Evolutionary conservation across 441 rosid species (phyloP).

Genomic region (Mallotus japonicus): DNA sequence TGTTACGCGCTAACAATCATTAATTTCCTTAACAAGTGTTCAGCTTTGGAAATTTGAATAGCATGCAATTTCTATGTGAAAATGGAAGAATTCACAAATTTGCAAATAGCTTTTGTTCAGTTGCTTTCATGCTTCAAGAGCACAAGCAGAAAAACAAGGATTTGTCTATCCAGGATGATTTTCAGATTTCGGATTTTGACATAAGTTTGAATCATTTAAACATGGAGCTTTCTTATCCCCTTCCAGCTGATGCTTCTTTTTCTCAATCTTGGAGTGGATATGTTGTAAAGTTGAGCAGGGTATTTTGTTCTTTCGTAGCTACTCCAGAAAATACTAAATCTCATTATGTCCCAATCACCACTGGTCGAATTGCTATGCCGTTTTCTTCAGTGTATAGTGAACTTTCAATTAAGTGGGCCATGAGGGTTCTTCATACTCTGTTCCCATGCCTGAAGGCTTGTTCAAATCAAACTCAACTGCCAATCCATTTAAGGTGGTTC

Average conservation of each 20-base stretch:
- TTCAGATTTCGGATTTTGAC: slow-evolving; percentile 29
- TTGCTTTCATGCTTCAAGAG: slow-evolving; percentile 65
- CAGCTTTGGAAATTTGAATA: slow-evolving; percentile 74
- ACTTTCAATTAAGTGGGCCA: slow-evolving; percentile 72
- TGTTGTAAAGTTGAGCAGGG: slow-evolving; percentile 51
- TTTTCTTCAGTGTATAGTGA: slow-evolving; percentile 56
- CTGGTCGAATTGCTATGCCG: slow-evolving; percentile 36
- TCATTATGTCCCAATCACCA: slow-evolving; percentile 34
- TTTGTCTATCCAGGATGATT: slow-evolving; percentile 30
- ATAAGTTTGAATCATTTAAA: slow-evolving; percentile 25
- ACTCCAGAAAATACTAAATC: slow-evolving; percentile 46
- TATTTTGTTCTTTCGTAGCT: slow-evolving; percentile 62
- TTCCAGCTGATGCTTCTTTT: slow-evolving; percentile 36
- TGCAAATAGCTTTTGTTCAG: slow-evolving; percentile 82
- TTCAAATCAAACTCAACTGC: slow-evolving; percentile 59
- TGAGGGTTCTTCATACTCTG: slow-evolving; percentile 61
- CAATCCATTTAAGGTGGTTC: slow-evolving; percentile 53
- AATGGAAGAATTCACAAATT: slow-evolving; percentile 81
- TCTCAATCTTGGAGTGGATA: slow-evolving; percentile 55
- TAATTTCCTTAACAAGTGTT: slow-evolving; percentile 48
- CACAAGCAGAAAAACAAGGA: slow-evolving; percentile 41
- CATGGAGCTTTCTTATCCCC: slow-evolving; percentile 31
- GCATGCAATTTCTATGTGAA: slow-evolving; percentile 77
- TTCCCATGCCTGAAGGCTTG: slow-evolving; percentile 76
- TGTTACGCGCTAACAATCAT: slow-evolving; percentile 12